These are phyloP conservation scores for Begonia peltatifolia DNA, from an alignment of 306 rosid genomes.

Conservation along the genomic window DNA sequence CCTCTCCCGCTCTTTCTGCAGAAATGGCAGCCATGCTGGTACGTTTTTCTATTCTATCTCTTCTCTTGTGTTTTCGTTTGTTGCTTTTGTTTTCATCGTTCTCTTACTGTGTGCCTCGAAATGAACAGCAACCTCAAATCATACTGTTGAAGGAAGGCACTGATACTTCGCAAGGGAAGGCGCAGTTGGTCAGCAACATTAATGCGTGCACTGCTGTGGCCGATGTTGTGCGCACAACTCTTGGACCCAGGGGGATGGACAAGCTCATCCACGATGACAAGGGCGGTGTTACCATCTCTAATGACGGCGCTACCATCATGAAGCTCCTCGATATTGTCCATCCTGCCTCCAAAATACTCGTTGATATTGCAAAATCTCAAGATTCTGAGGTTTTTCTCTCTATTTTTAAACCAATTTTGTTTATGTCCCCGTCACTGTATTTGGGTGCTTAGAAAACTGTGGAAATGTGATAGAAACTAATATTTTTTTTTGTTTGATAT, in stretches of 20 bases:
- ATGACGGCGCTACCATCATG: conserved; percentile 98
- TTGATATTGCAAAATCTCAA: conserved; percentile 91
- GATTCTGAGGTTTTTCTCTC: conserved; percentile 64
- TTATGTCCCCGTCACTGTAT: too few relatives aligned
- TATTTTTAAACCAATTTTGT: too few relatives aligned
- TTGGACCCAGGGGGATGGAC: conserved; percentile 98
- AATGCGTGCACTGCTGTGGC: conserved; percentile 93
- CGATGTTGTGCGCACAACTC: conserved; percentile 80
- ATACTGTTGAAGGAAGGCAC: conserved; percentile 91
- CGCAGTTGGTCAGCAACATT: conserved; percentile 89
- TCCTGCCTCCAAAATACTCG: conserved; percentile 95
- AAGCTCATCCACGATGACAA: conserved; percentile 90
- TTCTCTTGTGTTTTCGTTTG: neutral
- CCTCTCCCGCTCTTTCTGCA: conserved; percentile 10
- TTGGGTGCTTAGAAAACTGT: too few relatives aligned
- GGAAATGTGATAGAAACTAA: too few relatives aligned
- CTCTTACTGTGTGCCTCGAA: neutral
- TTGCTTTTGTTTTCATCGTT: neutral
- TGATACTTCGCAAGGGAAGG: conserved; percentile 89
- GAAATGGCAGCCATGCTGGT: conserved; percentile 90
- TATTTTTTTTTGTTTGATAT: too few relatives aligned
- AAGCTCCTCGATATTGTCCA: conserved; percentile 87
- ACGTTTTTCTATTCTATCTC: conserved; percentile 10
- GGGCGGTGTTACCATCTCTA: conserved; percentile 84
- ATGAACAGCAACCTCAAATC: conserved; percentile 95